A percentile compares a stretch with the other conserved stretches of the same genome.
Conservation (phyloP, 176 grass and related monocot species). For the Calamus simplicifolius region DNA sequence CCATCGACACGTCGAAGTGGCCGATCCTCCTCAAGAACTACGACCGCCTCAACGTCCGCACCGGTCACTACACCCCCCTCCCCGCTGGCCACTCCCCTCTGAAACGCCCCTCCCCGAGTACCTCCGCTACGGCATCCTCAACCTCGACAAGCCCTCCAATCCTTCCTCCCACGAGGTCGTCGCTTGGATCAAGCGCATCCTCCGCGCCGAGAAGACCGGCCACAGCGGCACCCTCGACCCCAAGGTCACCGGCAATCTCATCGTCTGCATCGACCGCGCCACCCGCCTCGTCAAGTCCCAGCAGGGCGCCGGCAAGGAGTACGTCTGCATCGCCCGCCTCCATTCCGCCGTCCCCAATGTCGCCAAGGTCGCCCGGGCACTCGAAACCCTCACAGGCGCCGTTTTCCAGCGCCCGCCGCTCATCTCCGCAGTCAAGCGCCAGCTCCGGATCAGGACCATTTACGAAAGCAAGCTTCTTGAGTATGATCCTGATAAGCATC, state of each 20-base stretch:
- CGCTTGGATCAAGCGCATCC: slow-evolving; percentile 83
- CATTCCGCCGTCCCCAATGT: too few species aligned
- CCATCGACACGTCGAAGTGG: slow-evolving; percentile 57
- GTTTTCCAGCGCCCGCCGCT: too few species aligned
- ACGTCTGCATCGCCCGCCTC: too few species aligned
- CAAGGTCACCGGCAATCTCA: slow-evolving; percentile 57
- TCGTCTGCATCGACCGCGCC: too few species aligned
- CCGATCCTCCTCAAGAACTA: slow-evolving; percentile 82
- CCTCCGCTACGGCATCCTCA: slow-evolving; percentile 80
- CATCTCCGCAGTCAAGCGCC: too few species aligned
- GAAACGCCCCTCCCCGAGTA: slow-evolving; percentile 71
- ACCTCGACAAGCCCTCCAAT: slow-evolving; percentile 95
- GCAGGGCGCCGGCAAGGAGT: too few species aligned
- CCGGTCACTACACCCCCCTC: slow-evolving; percentile 77
- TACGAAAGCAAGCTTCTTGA: too few species aligned
- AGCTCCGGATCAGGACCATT: too few species aligned
- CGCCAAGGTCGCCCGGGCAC: too few species aligned
- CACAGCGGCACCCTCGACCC: slow-evolving; percentile 93
- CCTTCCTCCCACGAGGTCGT: slow-evolving; percentile 97
- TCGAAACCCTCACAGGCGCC: too few species aligned
- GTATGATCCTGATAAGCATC: too few species aligned
- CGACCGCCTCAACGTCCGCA: slow-evolving; percentile 72
- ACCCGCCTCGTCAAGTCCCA: too few species aligned
- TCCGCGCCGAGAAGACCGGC: slow-evolving; percentile 67
- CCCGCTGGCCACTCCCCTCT: slow-evolving; percentile 69